A percentile compares a stretch with the other conserved stretches of the same genome.
Conservation (phyloP, 345 rosid genomes). For the Eucalyptus fibrosa region DNA sequence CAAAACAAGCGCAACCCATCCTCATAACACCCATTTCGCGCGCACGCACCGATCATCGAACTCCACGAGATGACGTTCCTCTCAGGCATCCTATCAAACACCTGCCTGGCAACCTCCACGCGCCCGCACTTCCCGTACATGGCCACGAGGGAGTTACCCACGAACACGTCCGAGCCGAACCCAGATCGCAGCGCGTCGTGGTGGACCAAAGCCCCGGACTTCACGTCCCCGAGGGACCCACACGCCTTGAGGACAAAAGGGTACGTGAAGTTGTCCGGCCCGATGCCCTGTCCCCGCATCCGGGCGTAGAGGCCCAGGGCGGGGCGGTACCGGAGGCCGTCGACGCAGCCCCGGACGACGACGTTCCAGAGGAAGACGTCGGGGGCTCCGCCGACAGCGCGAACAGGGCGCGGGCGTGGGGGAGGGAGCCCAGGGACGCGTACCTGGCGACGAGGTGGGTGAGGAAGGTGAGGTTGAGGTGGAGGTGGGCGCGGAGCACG, state of each 20-base stretch:
- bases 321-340: background rate
- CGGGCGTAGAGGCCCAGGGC: slow-evolving; percentile 8
- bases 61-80: slow-evolving; percentile 21
- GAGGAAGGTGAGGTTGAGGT: slow-evolving; percentile 5
- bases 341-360: slow-evolving; percentile 17
- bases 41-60: slow-evolving; percentile 10
- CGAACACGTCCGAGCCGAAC: slow-evolving; percentile 4
- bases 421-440: slow-evolving; percentile 17
- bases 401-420: slow-evolving; percentile 20
- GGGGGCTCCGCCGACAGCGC: background rate
- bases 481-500: slow-evolving; percentile 6
- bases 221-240: background rate
- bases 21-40: background rate
- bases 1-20: slow-evolving; percentile 12
- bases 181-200: slow-evolving; percentile 6
- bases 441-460: slow-evolving; percentile 16
- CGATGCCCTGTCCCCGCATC: slow-evolving; percentile 4
- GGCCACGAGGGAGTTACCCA: slow-evolving; percentile 19
- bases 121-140: slow-evolving; percentile 25
- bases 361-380: slow-evolving; percentile 27
- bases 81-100: slow-evolving; percentile 16
- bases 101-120: background rate
- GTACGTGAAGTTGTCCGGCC: slow-evolving; percentile 21
- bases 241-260: slow-evolving; percentile 34
- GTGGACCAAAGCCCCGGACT: slow-evolving; percentile 14